phyloP scores from a whole-genome alignment of 2,329 filamentous ascomycete species.

The Zymoseptoria tritici region DNA sequence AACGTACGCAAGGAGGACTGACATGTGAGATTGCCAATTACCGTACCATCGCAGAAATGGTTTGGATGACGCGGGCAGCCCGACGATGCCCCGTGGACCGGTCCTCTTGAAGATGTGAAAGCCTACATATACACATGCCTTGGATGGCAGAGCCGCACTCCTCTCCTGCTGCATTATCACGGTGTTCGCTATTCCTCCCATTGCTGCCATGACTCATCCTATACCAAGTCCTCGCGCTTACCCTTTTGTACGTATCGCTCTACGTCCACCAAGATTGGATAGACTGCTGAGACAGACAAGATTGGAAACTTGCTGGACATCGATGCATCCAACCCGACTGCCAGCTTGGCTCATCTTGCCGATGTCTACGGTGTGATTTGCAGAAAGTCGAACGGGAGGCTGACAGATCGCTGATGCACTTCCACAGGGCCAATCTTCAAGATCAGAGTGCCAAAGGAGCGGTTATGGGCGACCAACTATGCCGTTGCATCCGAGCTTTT shows the following conservation, averaged over 20 bases:
- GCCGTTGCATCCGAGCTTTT: conserved; percentile 34
- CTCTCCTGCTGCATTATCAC: neutral
- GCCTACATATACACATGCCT: neutral
- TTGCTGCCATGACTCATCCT: conserved; percentile 7
- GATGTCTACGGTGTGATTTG: conserved; percentile 9
- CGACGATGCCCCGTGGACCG: neutral
- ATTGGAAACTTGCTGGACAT: conserved; percentile 60
- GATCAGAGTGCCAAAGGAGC: neutral
- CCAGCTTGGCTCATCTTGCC: conserved; percentile 47
- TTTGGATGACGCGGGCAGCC: neutral
- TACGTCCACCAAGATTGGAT: neutral
- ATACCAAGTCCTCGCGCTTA: conserved; percentile 25
- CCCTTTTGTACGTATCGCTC: neutral
- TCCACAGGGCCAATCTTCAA: neutral
- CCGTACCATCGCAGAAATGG: neutral
- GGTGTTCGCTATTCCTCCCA: conserved; percentile 28
- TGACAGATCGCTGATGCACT: neutral
- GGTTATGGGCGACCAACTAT: conserved; percentile 4
- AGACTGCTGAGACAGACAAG: neutral
- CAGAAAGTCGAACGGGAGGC: neutral
- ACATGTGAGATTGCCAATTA: neutral
- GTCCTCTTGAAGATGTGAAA: neutral
- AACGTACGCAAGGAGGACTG: neutral
- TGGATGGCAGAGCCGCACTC: neutral
- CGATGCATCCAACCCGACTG: conserved; percentile 48